phyloP scores from a whole-genome alignment of 176 grass and related monocot genomes.

The barley (Hordeum vulgare) region DNA sequence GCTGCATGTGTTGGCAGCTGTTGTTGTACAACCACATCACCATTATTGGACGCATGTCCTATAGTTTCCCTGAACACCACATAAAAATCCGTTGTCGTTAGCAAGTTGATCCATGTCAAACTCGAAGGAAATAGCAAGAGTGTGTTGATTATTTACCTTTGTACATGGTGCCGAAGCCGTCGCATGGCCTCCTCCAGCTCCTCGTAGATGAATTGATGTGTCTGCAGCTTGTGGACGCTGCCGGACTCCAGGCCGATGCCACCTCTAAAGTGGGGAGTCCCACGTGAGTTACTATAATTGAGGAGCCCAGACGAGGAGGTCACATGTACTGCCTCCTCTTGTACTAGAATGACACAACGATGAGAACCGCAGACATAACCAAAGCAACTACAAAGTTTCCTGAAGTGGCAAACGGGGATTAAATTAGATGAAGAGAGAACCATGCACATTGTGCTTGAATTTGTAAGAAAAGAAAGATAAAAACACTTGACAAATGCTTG shows the following conservation, averaged over 20 bases:
- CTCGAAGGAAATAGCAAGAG: too few relatives aligned
- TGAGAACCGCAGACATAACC: slow-evolving; percentile 3
- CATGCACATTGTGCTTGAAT: background rate
- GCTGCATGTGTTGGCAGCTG: slow-evolving; percentile 53
- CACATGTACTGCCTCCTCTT: slow-evolving; percentile 38
- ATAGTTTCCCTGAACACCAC: slow-evolving; percentile 24
- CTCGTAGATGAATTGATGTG: slow-evolving; percentile 59
- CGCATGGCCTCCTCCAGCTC: slow-evolving; percentile 69
- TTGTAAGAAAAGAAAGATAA: background rate
- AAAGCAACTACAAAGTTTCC: background rate
- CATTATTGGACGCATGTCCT: too few relatives aligned
- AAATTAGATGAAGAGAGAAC: background rate
- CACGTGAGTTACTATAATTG: slow-evolving; percentile 5
- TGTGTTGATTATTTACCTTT: background rate
- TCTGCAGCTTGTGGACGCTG: slow-evolving; percentile 35
- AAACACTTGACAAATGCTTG: background rate
- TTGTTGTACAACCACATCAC: slow-evolving; percentile 65
- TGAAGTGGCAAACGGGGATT: background rate
- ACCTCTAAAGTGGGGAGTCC: slow-evolving; percentile 19
- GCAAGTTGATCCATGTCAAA: too few relatives aligned
- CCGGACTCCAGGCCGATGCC: slow-evolving; percentile 23
- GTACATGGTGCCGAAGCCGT: slow-evolving; percentile 80
- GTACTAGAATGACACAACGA: background rate
- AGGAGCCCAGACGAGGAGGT: slow-evolving; percentile 37
- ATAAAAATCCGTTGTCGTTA: too few relatives aligned